Evolutionary conservation across 2,329 filamentous ascomycete species (phyloP).

Genomic region (Epichloe gansuensis): DNA sequence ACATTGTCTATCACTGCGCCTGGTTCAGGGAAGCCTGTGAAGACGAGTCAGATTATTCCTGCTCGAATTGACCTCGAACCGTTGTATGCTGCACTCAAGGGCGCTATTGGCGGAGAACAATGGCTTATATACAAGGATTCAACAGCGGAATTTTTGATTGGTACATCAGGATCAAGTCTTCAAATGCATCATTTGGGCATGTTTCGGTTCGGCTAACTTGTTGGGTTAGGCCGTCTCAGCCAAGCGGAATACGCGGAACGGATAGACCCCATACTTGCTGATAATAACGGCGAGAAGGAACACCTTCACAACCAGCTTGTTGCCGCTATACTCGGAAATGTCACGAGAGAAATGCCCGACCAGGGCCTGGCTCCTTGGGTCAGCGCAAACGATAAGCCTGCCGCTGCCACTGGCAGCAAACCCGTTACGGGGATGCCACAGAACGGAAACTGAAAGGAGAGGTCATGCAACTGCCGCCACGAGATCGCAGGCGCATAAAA

Average conservation of each 20-base stretch:
- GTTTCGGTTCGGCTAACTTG: constrained; percentile 16
- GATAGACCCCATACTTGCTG: constrained; percentile 48
- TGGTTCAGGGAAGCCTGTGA: constrained; percentile 37
- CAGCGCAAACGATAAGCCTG: constrained; percentile 57
- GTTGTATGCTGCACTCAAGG: constrained; percentile 49
- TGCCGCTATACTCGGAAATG: constrained; percentile 55
- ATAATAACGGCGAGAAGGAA: constrained; percentile 44
- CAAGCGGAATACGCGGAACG: constrained; percentile 47
- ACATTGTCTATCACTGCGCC: constrained; percentile 41
- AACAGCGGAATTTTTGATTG: constrained; percentile 49
- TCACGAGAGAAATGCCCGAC: constrained; percentile 57
- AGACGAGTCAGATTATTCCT: constrained; percentile 51
- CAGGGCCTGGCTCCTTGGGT: constrained; percentile 58
- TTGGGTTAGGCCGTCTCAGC: constrained; percentile 44
- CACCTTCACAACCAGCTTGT: constrained; percentile 59
- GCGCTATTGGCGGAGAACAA: constrained; percentile 45
- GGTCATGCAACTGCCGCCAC: constrained; percentile 57
- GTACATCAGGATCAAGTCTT: constrained; percentile 22
- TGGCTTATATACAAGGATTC: constrained; percentile 55
- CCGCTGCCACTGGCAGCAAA: constrained; percentile 44
- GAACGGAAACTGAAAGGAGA: constrained; percentile 56
- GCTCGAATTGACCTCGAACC: constrained; percentile 56
- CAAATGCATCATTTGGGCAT: background rate
- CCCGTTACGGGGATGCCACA: constrained; percentile 51
- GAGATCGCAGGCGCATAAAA: constrained; percentile 55